phyloP scores from a whole-genome alignment of 108 stramenopile genomes.

The Skeletonema grethae region DNA sequence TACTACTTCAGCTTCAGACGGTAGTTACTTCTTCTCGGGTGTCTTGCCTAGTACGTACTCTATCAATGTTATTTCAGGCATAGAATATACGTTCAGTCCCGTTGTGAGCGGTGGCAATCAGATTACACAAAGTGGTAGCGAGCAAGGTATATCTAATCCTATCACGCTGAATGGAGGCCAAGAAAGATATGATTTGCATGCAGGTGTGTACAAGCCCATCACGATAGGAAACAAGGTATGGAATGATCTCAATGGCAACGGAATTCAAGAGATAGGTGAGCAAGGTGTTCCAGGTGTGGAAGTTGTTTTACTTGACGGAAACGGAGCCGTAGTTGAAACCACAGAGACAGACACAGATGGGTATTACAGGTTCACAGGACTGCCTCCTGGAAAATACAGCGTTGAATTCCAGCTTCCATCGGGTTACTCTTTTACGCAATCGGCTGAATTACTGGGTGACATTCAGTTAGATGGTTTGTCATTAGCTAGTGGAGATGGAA shows the following conservation, averaged over 20 bases:
- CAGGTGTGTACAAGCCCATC: constrained; percentile 30
- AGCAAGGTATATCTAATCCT: constrained; percentile 23
- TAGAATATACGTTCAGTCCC: neutral
- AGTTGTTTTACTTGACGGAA: constrained; percentile 1
- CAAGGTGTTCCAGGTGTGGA: constrained; percentile 11
- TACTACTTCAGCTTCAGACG: neutral
- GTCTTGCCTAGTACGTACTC: neutral
- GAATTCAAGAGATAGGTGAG: constrained; percentile 12
- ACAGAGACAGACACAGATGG: constrained; percentile 13
- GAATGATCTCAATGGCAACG: constrained; percentile 43
- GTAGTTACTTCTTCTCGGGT: neutral
- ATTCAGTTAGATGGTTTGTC: constrained; percentile 1
- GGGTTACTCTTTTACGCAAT: constrained; percentile 13
- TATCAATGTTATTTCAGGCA: neutral
- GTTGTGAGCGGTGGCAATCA: neutral
- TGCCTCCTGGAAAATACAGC: constrained; percentile 16
- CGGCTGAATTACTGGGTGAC: constrained; percentile 12
- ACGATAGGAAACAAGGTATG: constrained; percentile 49
- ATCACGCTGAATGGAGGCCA: constrained; percentile 10
- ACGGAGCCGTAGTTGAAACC: neutral
- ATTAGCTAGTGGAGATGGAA: neutral
- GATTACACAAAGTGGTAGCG: neutral
- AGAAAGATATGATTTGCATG: constrained; percentile 23
- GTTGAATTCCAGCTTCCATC: constrained; percentile 25
- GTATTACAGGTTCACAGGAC: constrained; percentile 4